Evolutionary conservation across 2,329 filamentous ascomycete genomes (phyloP), one percentile per base, ranked within the genome.

Genomic region (Beauveria australis): DNA sequence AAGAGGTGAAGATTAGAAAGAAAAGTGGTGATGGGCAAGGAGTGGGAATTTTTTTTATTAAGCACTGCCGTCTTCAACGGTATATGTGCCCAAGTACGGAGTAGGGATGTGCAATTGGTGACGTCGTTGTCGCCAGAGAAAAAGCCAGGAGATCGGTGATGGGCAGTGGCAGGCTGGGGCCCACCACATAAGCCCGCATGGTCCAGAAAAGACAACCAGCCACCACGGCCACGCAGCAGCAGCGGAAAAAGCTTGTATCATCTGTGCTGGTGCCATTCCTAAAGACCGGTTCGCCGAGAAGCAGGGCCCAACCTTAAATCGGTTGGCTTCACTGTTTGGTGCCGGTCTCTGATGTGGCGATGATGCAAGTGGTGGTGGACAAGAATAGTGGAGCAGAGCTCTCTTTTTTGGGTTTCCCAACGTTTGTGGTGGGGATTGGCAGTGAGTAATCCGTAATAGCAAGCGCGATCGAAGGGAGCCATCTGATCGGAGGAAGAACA

Each of bases 391-490:
- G 37, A 24, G 24, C 41, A 40, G 47, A 12, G 12, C 33, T 37
- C 33, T 37, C 16, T 4, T 9, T 37, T 10, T 18, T 18, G 26
- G 43, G 6, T 37, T 37, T 37, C n/a, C 8, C 37, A 56, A 56
- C 53, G 43, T 43, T 56, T 56, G 56, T 46, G 54, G 54, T 26
- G 49, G 10, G 37, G 47, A 53, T 59, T 51, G 47, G 43, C 56
- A 28, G 12, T 14, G 30, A 41, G 33, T 14, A n/a, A n/a, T n/a
- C n/a, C n/a, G n/a, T n/a, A 16, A 37, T 37, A 37, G 33, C 33
- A 37, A 37, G 22, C 9, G 12, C 44, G 30, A 57, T 48, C 30
- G 16, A 49, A 33, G 46, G 46, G 46, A 24, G 12, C 33, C 46
- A 51, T 51, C 55, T 52, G 24, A 44, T 30, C 47, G 33, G 28